Evolutionary conservation across 2,329 filamentous ascomycete species (phyloP), one percentile per base, ranked within the genome.

Genomic region (Apiospora phragmitis): DNA sequence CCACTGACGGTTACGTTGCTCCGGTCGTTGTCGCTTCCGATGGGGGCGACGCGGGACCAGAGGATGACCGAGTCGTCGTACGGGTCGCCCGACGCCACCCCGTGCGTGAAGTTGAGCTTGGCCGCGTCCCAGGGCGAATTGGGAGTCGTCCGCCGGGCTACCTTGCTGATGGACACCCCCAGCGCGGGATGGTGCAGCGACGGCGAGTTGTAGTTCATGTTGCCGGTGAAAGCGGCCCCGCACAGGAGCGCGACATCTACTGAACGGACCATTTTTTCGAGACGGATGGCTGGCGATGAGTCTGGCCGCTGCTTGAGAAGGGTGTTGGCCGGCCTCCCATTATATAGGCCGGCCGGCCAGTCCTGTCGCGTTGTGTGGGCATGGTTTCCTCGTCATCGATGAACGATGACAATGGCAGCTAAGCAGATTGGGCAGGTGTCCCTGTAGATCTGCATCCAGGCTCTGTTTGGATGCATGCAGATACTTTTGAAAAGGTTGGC

Each of bases 171-270:
- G 0, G 87, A 86, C 29, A 91, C 85, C 11, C 88, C 89, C 12
- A 91, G 80, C 29, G 84, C 83, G 16, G 88, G 87, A 73, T 91
- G 89, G 73, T 89, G 85, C 67, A 87, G 83, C 1, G 88, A 91
- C 32, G 89, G 89, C 69, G 86, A 89, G 69, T 86, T 83, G 78
- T 90, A 91, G 80, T 91, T 90, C 72, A 90, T 77, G 76, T 90
- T 90, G 49, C 73, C 73, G 32, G 74, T 76, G 71, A 77, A 78
- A 49, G 76, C 74, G 14, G 51, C 70, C 26, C 65, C 35, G 41
- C 35, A 67, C 1, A 76, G 71, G 9, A 66, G 70, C 32, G 75
- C 41, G 38, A 69, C 55, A 21, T 65, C 67, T 51, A 74, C 49
- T 24, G 49, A 65, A 72, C 70, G 69, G 68, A 74, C 71, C 75